Evolutionary conservation across 257 asterid genomes (phyloP).

Genomic region (Lantana camara): DNA sequence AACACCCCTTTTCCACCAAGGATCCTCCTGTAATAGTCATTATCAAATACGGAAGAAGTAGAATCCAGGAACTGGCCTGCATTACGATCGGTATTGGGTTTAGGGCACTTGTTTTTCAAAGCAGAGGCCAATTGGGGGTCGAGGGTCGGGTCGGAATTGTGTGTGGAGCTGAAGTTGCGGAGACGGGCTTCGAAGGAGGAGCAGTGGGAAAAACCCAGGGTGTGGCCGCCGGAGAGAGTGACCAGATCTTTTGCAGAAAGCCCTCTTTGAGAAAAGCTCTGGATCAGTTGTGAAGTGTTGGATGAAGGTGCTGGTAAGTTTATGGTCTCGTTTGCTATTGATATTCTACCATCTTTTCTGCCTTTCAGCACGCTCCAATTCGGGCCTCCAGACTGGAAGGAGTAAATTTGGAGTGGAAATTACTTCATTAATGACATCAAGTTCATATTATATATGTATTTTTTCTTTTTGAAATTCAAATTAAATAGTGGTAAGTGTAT

Average conservation of each 20-base stretch:
- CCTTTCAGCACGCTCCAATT: conserved; percentile 64
- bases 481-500: no score
- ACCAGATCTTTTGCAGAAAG: conserved; percentile 62
- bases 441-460: no score
- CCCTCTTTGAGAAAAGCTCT: conserved; percentile 56
- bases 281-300: conserved; percentile 58
- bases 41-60: conserved; percentile 60
- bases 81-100: conserved; percentile 39
- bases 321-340: conserved; percentile 64
- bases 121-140: conserved; percentile 42
- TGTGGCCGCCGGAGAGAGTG: conserved; percentile 74
- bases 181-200: conserved; percentile 73
- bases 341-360: conserved; percentile 66
- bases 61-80: conserved; percentile 72
- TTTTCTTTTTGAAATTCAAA: no score
- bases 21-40: conserved; percentile 53
- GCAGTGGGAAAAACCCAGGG: conserved; percentile 83
- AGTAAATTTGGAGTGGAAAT: no score
- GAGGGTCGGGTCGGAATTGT: conserved; percentile 63
- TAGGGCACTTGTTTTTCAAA: conserved; percentile 53
- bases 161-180: conserved; percentile 56
- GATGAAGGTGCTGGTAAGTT: conserved; percentile 68
- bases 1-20: conserved; percentile 59
- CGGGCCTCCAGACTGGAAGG: conserved; percentile 67
- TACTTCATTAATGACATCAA: no score